These are phyloP conservation scores for Alternaria sp. DNA, from an alignment of 2,329 filamentous ascomycete genomes.

Conservation along the genomic window DNA sequence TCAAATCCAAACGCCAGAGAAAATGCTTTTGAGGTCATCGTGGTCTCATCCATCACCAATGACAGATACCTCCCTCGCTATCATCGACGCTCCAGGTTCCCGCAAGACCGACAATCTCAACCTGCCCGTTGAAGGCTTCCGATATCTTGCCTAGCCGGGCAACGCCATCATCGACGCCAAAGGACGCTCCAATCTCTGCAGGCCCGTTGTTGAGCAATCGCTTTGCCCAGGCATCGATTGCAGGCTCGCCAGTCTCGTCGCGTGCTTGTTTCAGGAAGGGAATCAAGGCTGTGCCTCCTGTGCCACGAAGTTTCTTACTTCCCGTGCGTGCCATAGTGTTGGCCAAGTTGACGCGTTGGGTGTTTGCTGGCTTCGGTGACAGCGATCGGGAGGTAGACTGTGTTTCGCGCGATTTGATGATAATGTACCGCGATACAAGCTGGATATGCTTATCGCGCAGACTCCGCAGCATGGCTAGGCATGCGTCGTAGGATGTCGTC, in stretches of 20 bases:
- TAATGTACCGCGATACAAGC: conserved; percentile 95
- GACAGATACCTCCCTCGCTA: conserved; percentile 64
- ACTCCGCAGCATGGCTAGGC: conserved; percentile 76
- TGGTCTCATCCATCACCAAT: background rate
- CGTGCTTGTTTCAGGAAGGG: conserved; percentile 96
- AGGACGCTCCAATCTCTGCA: conserved; percentile 29
- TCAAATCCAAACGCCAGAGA: conserved; percentile 2
- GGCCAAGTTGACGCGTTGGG: conserved; percentile 65
- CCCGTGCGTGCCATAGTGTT: conserved; percentile 46
- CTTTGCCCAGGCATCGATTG: conserved; percentile 72
- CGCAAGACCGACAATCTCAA: conserved; percentile 73
- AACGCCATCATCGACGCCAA: conserved; percentile 41
- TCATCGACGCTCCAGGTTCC: conserved; percentile 91
- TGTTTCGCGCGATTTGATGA: conserved; percentile 81
- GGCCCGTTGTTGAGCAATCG: conserved; percentile 63
- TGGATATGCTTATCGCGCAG: conserved; percentile 95
- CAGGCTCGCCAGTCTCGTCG: conserved; percentile 93
- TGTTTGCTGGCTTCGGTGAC: conserved; percentile 58
- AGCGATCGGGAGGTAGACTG: conserved; percentile 68
- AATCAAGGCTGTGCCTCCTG: conserved; percentile 91
- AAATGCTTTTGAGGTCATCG: background rate
- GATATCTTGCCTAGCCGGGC: conserved; percentile 59
- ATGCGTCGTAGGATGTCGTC: conserved; percentile 86
- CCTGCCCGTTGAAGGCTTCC: conserved; percentile 61
- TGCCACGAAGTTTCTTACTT: conserved; percentile 75